Conservation (phyloP, 1,284 basidiomycete genomes). For the Leccinum griseonigrum region DNA sequence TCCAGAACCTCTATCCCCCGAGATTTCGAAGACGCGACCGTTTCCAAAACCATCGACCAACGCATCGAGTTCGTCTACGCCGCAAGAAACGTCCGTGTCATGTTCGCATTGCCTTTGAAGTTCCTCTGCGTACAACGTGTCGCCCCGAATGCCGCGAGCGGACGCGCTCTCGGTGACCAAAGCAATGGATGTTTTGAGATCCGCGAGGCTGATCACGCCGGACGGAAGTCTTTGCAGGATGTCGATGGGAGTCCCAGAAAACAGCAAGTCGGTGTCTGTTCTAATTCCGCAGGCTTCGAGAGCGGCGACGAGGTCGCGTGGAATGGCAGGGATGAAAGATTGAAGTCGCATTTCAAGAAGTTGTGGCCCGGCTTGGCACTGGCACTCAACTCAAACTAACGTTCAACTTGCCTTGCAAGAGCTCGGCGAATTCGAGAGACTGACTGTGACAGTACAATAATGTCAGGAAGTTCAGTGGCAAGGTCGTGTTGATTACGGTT, state of each 20-base stretch:
- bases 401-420: not conserved
- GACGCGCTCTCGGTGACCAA: constrained; percentile 41
- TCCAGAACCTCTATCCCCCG: constrained; percentile 58
- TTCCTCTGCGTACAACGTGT: constrained; percentile 35
- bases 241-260: constrained; percentile 43
- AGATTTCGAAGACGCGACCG: constrained; percentile 58
- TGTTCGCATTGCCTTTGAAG: constrained; percentile 26
- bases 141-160: constrained; percentile 41
- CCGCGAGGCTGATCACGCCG: constrained; percentile 44
- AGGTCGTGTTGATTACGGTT: not conserved
- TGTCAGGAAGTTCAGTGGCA: not conserved
- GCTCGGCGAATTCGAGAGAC: not conserved
- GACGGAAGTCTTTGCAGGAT: constrained; percentile 50
- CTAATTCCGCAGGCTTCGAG: constrained; percentile 45
- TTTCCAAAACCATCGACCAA: constrained; percentile 49
- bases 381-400: not conserved
- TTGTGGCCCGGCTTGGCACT: not conserved
- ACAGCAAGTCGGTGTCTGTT: constrained; percentile 59
- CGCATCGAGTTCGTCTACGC: constrained; percentile 47
- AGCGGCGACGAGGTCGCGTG: constrained; percentile 31
- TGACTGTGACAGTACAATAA: too few relatives aligned
- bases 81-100: constrained; percentile 33
- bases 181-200: constrained; percentile 42
- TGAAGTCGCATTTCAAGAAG: constrained; percentile 29
- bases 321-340: constrained; percentile 27